Evolutionary conservation across 306 rosid species (phyloP), one percentile per base, ranked within the genome.

Genomic region (Cotoneaster glaucophyllus): DNA sequence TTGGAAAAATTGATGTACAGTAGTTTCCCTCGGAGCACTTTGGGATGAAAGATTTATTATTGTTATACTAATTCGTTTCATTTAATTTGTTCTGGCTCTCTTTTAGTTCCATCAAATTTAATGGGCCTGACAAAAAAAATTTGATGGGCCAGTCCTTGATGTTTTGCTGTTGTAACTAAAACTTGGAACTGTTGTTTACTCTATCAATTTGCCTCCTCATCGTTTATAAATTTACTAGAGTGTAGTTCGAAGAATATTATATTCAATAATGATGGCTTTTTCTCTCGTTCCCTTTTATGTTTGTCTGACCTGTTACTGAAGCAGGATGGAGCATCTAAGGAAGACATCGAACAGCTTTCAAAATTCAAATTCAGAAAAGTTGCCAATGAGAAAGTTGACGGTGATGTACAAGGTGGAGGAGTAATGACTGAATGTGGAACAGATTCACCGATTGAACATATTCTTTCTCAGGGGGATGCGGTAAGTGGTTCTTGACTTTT

Each of bases 271-370:
- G n/a, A 65, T 32, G 26, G 50, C 50, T 2, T 29, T 32, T 43
- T 43, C 61, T 78, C 26, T 13, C 9, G 44, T 31, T n/a, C 37
- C 69, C 10, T 17, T 37, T 80, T 44, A 24, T 56, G 48, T 61
- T 62, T 19, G 29, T 57, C 39, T 80, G 65, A 25, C 4, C 31
- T 50, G 31, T 10, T 76, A 64, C 70, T 67, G 65, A 80, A 84
- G 64, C 90, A 94, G 98, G 98, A 94, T 84, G 98, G 98, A 12
- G 97, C 98, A 80, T 86, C 98, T 71, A 92, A 90, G 85, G 97
- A 94, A 84, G 98, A 94, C 69, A 82, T 92, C 77, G 98, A 94
- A 39, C 93, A 92, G 78, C 69, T 94, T 80, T 45, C 95, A 41
- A 94, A 87, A 81, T 94, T 87, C 83, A 91, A 92, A 77, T 94